These are phyloP conservation scores for barley (Hordeum vulgare) DNA, from an alignment of 176 grass and related monocot species.

Conservation along the genomic window DNA sequence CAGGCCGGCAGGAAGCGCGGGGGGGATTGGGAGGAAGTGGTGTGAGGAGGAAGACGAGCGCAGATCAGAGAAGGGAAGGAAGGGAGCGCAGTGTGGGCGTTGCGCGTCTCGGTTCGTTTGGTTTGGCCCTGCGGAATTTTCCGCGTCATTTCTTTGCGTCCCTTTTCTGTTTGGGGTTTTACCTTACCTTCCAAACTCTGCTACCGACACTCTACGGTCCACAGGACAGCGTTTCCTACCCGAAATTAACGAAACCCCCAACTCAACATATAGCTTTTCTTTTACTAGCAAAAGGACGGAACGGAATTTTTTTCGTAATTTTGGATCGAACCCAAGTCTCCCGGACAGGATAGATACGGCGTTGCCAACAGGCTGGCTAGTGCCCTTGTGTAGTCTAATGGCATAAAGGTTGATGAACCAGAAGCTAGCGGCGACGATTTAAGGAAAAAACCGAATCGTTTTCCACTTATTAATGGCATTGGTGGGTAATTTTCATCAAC, in stretches of 20 bases:
- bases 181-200: constrained; percentile 30
- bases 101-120: constrained; percentile 10
- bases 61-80: background rate
- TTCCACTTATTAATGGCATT: too few species aligned
- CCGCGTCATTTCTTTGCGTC: background rate
- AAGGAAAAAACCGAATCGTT: too few species aligned
- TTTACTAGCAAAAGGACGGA: too few species aligned
- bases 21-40: constrained; percentile 2
- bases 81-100: background rate
- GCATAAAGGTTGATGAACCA: too few species aligned
- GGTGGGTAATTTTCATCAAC: too few species aligned
- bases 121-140: background rate
- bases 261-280: background rate
- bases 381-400: too few species aligned
- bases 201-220: constrained; percentile 17
- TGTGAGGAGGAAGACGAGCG: constrained; percentile 7
- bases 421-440: too few species aligned
- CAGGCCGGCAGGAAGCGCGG: background rate
- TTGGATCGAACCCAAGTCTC: too few species aligned
- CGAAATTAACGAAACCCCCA: constrained; percentile 4
- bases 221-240: background rate
- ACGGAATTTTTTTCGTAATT: too few species aligned
- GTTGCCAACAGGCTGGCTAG: too few species aligned
- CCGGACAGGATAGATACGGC: too few species aligned
- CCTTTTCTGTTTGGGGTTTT: constrained; percentile 36